A percentile compares a stretch with the other conserved stretches of the same genome.
These are phyloP conservation scores for Elaeis guineensis DNA, from an alignment of 176 grass and related monocot species.

Conservation along the genomic window DNA sequence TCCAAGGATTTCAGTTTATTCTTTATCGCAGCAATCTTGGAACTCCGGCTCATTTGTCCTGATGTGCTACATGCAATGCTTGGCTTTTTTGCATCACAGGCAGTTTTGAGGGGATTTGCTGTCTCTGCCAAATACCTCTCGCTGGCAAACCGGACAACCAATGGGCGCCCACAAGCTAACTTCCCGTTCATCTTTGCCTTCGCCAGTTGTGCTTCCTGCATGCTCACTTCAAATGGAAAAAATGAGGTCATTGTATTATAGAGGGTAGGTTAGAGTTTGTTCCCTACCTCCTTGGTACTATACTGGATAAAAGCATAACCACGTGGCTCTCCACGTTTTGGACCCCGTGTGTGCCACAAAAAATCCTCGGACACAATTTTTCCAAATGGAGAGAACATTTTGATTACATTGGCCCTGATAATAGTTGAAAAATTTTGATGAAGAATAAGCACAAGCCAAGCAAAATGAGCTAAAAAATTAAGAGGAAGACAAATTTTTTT, in stretches of 20 bases:
- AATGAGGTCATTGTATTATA: conserved; percentile 36
- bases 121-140: conserved; percentile 46
- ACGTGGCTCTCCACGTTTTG: conserved; percentile 72
- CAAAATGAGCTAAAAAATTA: conserved; percentile 6
- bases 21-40: conserved; percentile 84
- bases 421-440: neutral
- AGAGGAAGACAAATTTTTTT: neutral
- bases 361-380: conserved; percentile 74
- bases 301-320: conserved; percentile 93
- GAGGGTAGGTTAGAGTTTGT: conserved; percentile 10
- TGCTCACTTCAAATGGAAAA: conserved; percentile 82
- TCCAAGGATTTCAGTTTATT: conserved; percentile 72
- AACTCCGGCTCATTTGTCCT: conserved; percentile 33
- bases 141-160: conserved; percentile 75
- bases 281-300: conserved; percentile 73
- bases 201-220: conserved; percentile 80
- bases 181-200: conserved; percentile 86
- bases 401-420: conserved; percentile 67
- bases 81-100: conserved; percentile 29
- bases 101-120: conserved; percentile 2
- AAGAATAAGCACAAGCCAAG: too few relatives aligned
- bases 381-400: conserved; percentile 85
- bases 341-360: conserved; percentile 71
- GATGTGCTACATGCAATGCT: conserved; percentile 34
- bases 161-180: conserved; percentile 52